phyloP scores from a whole-genome alignment of 2,329 filamentous ascomycete species.

The Lojkania enalia region DNA sequence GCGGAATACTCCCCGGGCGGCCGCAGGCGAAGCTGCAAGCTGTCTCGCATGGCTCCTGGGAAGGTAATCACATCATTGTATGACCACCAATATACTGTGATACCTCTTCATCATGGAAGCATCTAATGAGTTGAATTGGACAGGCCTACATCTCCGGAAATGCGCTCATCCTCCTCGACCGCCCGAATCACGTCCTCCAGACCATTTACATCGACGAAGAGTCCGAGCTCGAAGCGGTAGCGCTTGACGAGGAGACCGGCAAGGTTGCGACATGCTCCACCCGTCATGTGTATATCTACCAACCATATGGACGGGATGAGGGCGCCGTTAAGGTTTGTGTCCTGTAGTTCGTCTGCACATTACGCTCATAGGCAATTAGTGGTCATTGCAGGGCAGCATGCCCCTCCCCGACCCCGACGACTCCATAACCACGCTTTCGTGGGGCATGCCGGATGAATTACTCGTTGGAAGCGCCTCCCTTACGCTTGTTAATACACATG shows the following conservation, averaged over 20 bases:
- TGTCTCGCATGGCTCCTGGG: constrained; percentile 73
- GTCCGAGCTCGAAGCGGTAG: constrained; percentile 71
- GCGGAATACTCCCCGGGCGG: constrained; percentile 77
- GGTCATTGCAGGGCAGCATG: constrained; percentile 66
- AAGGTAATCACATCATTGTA: constrained; percentile 72
- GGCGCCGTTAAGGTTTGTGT: constrained; percentile 71
- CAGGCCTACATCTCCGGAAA: constrained; percentile 89
- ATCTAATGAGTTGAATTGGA: too few relatives aligned
- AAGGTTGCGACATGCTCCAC: constrained; percentile 80
- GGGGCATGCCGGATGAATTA: constrained; percentile 84
- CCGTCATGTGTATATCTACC: constrained; percentile 72
- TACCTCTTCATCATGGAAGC: constrained; percentile 13
- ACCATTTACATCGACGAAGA: constrained; percentile 85
- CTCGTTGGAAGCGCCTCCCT: constrained; percentile 73
- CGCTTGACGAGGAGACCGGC: constrained; percentile 78
- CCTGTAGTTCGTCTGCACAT: constrained; percentile 5
- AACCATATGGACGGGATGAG: constrained; percentile 70
- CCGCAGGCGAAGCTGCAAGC: constrained; percentile 78
- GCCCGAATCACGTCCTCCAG: constrained; percentile 75
- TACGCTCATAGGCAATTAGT: constrained; percentile 47
- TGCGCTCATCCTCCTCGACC: constrained; percentile 80
- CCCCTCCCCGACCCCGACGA: constrained; percentile 49
- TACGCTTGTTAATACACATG: constrained; percentile 66
- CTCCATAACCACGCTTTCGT: constrained; percentile 69
- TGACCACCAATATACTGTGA: constrained; percentile 33